Percentiles rank a stretch among this genome's conserved stretches.
Evolutionary conservation across 2,329 filamentous ascomycete genomes (phyloP).

Genomic region (Paracoccidioides brasiliensis): DNA sequence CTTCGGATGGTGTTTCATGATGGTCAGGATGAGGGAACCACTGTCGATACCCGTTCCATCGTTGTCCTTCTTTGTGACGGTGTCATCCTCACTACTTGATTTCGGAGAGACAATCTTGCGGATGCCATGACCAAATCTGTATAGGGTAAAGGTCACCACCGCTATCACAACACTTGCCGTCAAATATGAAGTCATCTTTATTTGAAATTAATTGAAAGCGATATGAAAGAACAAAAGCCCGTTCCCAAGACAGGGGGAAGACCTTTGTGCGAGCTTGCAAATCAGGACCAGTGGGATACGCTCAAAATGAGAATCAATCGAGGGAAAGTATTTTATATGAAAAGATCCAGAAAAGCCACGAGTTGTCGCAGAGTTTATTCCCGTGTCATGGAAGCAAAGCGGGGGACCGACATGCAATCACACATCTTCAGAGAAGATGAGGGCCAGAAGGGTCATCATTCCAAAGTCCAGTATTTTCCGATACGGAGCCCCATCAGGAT

Average conservation of each 20-base stretch:
- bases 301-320: background rate
- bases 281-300: background rate
- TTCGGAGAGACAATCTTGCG: background rate
- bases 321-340: background rate
- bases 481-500: background rate
- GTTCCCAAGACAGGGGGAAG: too few species aligned
- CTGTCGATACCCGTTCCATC: conserved; percentile 2
- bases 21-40: conserved; percentile 1
- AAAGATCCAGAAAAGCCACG: background rate
- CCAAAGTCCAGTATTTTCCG: background rate
- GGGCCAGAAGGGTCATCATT: background rate
- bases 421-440: background rate
- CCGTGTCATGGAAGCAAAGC: background rate
- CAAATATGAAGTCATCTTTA: background rate
- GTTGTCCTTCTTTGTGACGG: background rate
- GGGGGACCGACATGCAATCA: background rate
- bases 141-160: background rate
- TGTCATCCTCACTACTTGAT: background rate
- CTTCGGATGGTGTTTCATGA: conserved; percentile 5
- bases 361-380: background rate
- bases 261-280: too few species aligned
- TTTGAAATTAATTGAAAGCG: background rate
- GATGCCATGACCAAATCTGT: conserved; percentile 1
- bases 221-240: background rate
- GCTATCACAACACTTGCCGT: background rate